These are phyloP conservation scores for Mrakia gelida DNA, from an alignment of 768 basidiomycete genomes.

Conservation along the genomic window DNA sequence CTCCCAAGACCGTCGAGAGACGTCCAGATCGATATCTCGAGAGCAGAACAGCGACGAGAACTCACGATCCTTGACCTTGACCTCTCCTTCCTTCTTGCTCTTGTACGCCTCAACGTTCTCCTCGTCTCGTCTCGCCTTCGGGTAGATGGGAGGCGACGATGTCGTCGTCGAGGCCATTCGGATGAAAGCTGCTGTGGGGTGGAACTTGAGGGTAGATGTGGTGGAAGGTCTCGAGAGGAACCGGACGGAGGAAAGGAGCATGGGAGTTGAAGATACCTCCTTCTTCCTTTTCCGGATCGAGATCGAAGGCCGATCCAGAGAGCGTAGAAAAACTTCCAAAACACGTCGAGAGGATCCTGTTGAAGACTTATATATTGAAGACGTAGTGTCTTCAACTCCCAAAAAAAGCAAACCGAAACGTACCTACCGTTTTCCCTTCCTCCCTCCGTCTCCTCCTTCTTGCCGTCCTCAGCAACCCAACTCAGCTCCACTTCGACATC, in stretches of 20 bases:
- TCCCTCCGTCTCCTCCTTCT: no score
- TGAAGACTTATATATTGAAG: no score
- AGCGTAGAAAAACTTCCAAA: no score
- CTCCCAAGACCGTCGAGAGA: neutral
- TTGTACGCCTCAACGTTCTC: slow-evolving; percentile 67
- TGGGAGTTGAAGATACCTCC: neutral
- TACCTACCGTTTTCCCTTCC: no score
- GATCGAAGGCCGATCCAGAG: no score
- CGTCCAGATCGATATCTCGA: neutral
- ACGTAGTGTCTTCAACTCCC: no score
- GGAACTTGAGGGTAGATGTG: neutral
- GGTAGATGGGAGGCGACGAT: slow-evolving; percentile 49
- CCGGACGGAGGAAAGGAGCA: neutral
- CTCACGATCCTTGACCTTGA: slow-evolving; percentile 49
- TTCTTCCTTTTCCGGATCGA: no score
- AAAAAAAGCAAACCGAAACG: no score
- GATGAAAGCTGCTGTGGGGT: neutral
- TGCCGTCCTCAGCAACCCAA: no score
- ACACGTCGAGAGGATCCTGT: no score
- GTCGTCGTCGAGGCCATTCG: neutral
- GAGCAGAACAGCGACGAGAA: neutral
- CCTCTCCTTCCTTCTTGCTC: slow-evolving; percentile 59
- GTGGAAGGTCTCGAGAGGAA: neutral
- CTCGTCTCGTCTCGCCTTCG: slow-evolving; percentile 54
- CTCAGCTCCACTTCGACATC: no score